These are phyloP conservation scores for Penicillium arizonense DNA, from an alignment of 495 filamentous ascomycete genomes.

Conservation along the genomic window DNA sequence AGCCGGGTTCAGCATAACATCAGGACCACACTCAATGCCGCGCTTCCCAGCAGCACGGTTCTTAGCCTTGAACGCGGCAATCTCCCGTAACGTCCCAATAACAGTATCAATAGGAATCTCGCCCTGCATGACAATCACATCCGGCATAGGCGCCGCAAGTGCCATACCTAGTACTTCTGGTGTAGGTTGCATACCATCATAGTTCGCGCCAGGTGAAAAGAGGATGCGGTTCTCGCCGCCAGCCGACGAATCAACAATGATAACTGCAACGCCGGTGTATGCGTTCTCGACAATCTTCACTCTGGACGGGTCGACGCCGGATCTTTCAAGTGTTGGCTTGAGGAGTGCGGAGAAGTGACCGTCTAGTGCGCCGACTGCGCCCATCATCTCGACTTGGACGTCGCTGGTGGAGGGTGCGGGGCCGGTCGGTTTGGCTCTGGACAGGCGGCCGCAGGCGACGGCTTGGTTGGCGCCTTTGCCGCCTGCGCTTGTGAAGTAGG, in stretches of 20 bases:
- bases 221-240: constrained; percentile 88
- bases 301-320: constrained; percentile 61
- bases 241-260: constrained; percentile 76
- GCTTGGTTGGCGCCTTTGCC: constrained; percentile 98
- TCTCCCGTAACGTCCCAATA: constrained; percentile 55
- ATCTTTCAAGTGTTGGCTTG: constrained; percentile 46
- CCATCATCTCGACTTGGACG: constrained; percentile 74
- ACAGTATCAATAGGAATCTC: constrained; percentile 79
- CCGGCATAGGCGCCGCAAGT: constrained; percentile 43
- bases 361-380: constrained; percentile 68
- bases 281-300: constrained; percentile 47
- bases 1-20: constrained; percentile 81
- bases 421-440: constrained; percentile 38
- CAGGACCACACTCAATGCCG: constrained; percentile 40
- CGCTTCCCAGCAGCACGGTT: constrained; percentile 49
- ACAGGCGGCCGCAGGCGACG: constrained; percentile 70
- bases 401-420: constrained; percentile 30
- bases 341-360: constrained; percentile 40
- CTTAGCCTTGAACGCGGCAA: constrained; percentile 32
- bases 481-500: constrained; percentile 76
- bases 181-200: constrained; percentile 43
- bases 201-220: constrained; percentile 78
- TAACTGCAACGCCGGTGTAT: constrained; percentile 77
- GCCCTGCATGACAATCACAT: constrained; percentile 81
- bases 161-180: constrained; percentile 40